Conservation (phyloP, 768 basidiomycete species). For the Leccinum uliginosum region DNA sequence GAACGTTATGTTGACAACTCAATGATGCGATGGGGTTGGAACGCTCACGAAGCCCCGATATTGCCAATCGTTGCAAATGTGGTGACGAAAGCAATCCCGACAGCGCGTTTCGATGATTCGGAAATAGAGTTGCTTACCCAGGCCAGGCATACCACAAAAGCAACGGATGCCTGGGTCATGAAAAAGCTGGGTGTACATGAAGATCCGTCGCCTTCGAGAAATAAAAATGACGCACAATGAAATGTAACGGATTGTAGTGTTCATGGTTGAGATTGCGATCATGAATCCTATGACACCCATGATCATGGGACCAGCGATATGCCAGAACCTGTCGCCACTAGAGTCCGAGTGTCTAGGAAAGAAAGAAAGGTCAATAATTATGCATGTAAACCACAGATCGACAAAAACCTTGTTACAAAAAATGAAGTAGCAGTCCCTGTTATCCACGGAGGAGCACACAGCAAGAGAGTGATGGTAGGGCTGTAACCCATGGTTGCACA, state of each 20-base stretch:
- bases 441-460: conserved; percentile 75
- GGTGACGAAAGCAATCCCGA: conserved; percentile 78
- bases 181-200: conserved; percentile 49
- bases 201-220: not conserved
- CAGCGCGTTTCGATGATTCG: conserved; percentile 78
- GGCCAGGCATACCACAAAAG: conserved; percentile 57
- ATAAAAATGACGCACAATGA: conserved; percentile 42
- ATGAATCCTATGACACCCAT: conserved; percentile 64
- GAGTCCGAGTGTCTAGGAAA: conserved; percentile 64
- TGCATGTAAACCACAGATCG: not conserved
- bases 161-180: conserved; percentile 69
- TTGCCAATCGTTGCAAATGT: conserved; percentile 79
- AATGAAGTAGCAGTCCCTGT: conserved; percentile 59
- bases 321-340: conserved; percentile 66
- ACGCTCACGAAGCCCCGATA: conserved; percentile 68
- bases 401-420: conserved; percentile 41
- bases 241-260: conserved; percentile 56
- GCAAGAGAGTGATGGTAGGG: conserved; percentile 56
- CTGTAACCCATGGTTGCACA: conserved; percentile 65
- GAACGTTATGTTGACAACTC: not conserved
- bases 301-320: conserved; percentile 51
- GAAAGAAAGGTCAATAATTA: conserved; percentile 1
- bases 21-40: conserved; percentile 1
- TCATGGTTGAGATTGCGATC: conserved; percentile 60
- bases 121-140: conserved; percentile 59